Base-by-base conservation (phyloP, 2,329 filamentous ascomycete genomes). In the Penicillium sp. region DNA sequence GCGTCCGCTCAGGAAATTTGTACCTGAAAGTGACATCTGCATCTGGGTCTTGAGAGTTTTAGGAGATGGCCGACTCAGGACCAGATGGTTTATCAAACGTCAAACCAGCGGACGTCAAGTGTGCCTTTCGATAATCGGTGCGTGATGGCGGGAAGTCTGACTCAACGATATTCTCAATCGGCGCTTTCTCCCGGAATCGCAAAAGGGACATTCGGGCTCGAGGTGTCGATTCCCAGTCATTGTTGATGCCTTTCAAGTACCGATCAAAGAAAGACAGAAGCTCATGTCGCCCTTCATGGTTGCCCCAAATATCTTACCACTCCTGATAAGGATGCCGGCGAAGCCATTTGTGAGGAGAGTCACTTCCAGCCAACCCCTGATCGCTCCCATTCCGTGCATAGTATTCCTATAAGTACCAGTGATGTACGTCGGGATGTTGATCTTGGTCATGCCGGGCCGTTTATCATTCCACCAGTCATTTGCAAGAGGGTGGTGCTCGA, bases 141-240 rank as follows among this genome's bases (percentile, higher is more conserved):
- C 62, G 63, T 0, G 72, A 69, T 3, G 66, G 61, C 1, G 74
- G 73, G 48, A 73, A 75, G 31, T 73, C 70, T 22, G 67, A 61
- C 7, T 70, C 57, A 2, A 70, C 56, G 25, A 75, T 69, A 46
- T 73, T 61, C 45, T 74, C 51, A 55, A 62, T 47, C 47, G 63
- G 56, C 69, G 56, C 53, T 2, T 56, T 53, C 27, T 66, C 66
- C 7, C 72, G 72, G 43, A 74, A 77, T 45, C 68, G 67, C 26
- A 81, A 63, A 0, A 73, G 65, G 1, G 77, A 72, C 68, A 71
- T 76, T 5, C 79, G 72, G 1, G 81, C 75, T 27, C 67, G 68
- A 0, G 79, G 77, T 0, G 78, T 82, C 42, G 73, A 68, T 55
- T 80, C 75, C 77, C 77, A 82, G 15, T 64, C 75, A 51, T 82